Conservation (phyloP, 2,329 filamentous ascomycete genomes). For the Hypoxylon rubiginosum region DNA sequence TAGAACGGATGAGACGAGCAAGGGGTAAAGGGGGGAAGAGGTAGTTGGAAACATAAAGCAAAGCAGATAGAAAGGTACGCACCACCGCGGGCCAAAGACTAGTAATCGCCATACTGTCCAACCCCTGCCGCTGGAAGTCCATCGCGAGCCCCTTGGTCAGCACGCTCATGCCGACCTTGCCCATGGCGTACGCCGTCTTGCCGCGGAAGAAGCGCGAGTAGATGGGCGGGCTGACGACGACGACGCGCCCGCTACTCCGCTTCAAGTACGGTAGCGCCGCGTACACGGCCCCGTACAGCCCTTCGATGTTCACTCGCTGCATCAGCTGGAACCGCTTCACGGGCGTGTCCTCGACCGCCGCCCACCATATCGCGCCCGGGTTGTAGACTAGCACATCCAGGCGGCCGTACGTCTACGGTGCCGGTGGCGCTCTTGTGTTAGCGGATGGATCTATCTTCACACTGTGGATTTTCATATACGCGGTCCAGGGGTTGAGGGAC, state of each 20-base stretch:
- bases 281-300: constrained; percentile 80
- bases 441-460: no score
- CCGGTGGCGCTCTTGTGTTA: background rate
- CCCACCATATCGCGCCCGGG: constrained; percentile 88
- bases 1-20: no score
- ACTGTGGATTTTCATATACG: no score
- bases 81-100: constrained; percentile 86
- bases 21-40: background rate
- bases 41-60: constrained; percentile 1
- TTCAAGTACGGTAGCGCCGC: constrained; percentile 76
- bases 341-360: constrained; percentile 78
- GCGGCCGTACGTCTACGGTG: constrained; percentile 70
- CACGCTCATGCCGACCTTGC: constrained; percentile 86
- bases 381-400: constrained; percentile 87
- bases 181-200: constrained; percentile 86
- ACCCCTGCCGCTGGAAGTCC: constrained; percentile 79
- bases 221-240: constrained; percentile 87
- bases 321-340: constrained; percentile 83
- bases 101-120: constrained; percentile 78
- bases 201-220: constrained; percentile 88
- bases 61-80: constrained; percentile 51
- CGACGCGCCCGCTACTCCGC: constrained; percentile 67
- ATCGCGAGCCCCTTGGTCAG: constrained; percentile 85
- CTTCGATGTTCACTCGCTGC: constrained; percentile 81
- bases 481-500: no score